phyloP scores from a whole-genome alignment of 345 rosid species.

The Citrus hindsii region DNA sequence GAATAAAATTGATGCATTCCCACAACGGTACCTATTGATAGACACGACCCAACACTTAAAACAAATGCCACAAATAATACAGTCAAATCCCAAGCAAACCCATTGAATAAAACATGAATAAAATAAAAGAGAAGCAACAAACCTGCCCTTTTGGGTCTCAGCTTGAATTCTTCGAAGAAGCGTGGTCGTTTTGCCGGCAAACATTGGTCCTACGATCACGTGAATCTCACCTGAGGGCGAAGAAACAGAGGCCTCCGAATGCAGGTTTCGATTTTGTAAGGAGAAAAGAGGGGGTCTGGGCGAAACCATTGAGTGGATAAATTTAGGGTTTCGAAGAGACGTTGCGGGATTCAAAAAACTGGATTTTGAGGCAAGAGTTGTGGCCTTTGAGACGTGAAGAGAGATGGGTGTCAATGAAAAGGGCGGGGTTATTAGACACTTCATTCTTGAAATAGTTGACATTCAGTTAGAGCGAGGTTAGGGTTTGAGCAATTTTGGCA shows the following conservation, averaged over 20 bases:
- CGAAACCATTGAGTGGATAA: constrained; percentile 12
- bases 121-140: not conserved
- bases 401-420: constrained; percentile 24
- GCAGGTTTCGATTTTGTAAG: constrained; percentile 21
- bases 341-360: constrained; percentile 10
- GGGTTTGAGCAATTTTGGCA: constrained; percentile 10
- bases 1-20: not conserved
- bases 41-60: not conserved
- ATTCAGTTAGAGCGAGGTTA: constrained; percentile 9
- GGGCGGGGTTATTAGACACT: constrained; percentile 34
- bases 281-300: constrained; percentile 13
- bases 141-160: constrained; percentile 63
- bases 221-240: constrained; percentile 62
- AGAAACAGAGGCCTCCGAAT: constrained; percentile 22
- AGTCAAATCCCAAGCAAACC: not conserved
- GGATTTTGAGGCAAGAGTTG: constrained; percentile 19
- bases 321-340: constrained; percentile 10
- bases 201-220: constrained; percentile 76
- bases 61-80: not conserved
- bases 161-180: constrained; percentile 66
- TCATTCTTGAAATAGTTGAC: constrained; percentile 48
- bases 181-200: constrained; percentile 66
- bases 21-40: not conserved
- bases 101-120: not conserved
- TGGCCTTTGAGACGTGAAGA: constrained; percentile 21